phyloP scores from a whole-genome alignment of 495 filamentous ascomycete species.

The Melanomma pulvis-pyrius region DNA sequence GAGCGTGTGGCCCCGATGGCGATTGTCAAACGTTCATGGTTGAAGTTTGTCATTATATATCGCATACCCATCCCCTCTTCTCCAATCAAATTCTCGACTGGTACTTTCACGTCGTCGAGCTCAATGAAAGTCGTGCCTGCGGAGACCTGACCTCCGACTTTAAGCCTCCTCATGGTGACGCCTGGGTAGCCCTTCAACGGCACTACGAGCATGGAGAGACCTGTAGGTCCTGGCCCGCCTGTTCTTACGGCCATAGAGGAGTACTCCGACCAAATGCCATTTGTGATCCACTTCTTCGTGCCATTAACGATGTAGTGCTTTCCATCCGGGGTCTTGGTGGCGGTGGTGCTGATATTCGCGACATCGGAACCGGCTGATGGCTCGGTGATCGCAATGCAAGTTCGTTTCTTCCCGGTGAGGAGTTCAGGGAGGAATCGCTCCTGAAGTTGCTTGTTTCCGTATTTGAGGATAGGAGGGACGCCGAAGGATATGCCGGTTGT shows the following conservation, averaged over 20 bases:
- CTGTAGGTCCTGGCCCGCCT: constrained; percentile 63
- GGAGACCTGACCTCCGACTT: constrained; percentile 61
- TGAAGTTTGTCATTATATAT: constrained; percentile 84
- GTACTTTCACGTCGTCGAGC: constrained; percentile 72
- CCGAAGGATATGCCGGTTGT: constrained; percentile 74
- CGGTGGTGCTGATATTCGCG: constrained; percentile 68
- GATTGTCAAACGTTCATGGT: constrained; percentile 74
- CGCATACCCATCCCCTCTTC: constrained; percentile 70
- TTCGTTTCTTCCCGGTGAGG: constrained; percentile 64
- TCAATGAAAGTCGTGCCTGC: constrained; percentile 77
- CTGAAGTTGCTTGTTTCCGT: constrained; percentile 61
- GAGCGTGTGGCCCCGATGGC: constrained; percentile 63
- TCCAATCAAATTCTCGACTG: constrained; percentile 70
- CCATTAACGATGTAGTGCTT: constrained; percentile 73
- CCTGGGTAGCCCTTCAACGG: constrained; percentile 65
- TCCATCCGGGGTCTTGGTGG: constrained; percentile 63
- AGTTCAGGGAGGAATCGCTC: constrained; percentile 67
- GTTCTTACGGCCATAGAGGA: constrained; percentile 77
- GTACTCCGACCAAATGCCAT: constrained; percentile 75
- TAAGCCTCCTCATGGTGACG: constrained; percentile 67
- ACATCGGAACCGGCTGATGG: constrained; percentile 74
- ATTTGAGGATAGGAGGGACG: constrained; percentile 70
- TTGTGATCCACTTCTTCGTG: constrained; percentile 83
- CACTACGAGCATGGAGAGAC: constrained; percentile 68
- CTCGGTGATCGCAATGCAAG: constrained; percentile 79